Evolutionary conservation across 2,329 filamentous ascomycete genomes (phyloP).

Genomic region (Fusarium buxicola): DNA sequence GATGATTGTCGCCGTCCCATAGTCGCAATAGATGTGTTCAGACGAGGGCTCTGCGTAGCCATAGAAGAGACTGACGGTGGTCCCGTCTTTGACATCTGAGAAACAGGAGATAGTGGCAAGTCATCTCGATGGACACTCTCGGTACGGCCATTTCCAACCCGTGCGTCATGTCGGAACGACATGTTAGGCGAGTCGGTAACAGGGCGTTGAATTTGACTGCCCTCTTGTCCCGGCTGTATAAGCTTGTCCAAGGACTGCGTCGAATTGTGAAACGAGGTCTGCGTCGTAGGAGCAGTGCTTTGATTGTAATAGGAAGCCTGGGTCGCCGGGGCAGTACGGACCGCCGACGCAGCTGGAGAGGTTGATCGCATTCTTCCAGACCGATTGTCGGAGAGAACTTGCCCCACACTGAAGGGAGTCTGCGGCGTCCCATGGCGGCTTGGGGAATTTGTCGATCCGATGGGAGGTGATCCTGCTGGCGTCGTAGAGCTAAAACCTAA

Average conservation of each 20-base stretch:
- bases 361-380: constrained; percentile 28
- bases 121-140: constrained; percentile 26
- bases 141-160: constrained; percentile 11
- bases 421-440: constrained; percentile 31
- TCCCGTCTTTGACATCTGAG: constrained; percentile 38
- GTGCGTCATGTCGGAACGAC: constrained; percentile 25
- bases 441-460: constrained; percentile 8
- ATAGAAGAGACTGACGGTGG: constrained; percentile 43
- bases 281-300: constrained; percentile 32
- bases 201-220: constrained; percentile 24
- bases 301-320: constrained; percentile 32
- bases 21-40: constrained; percentile 23
- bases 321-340: constrained; percentile 24
- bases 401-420: constrained; percentile 25
- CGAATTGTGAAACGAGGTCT: constrained; percentile 30
- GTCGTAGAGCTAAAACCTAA: constrained; percentile 32
- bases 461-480: constrained; percentile 29
- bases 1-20: constrained; percentile 29
- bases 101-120: constrained; percentile 42
- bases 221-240: constrained; percentile 18
- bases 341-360: constrained; percentile 29
- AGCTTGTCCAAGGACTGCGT: constrained; percentile 41
- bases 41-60: constrained; percentile 43
- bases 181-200: constrained; percentile 30
- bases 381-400: constrained; percentile 14